Evolutionary conservation across 2,329 filamentous ascomycete species (phyloP), one percentile per base, ranked within the genome.

Genomic region (Fusarium sp.): DNA sequence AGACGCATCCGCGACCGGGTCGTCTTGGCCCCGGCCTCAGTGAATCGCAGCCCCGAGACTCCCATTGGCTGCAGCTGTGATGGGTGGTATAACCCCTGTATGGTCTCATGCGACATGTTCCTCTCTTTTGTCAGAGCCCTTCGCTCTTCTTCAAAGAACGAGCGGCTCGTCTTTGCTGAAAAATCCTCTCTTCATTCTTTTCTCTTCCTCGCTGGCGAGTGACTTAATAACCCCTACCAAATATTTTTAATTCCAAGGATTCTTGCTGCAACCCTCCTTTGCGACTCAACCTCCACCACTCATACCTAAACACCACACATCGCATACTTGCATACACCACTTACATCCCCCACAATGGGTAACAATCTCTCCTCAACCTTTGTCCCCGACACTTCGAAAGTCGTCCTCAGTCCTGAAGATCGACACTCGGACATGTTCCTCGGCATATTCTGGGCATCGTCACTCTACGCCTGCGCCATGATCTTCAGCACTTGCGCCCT

Each of bases 401-500:
- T 76, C 52, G 75, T 79, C 56, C 78, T 83, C 67, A 78, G 79
- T 47, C 76, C 79, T 5, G 15, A 74, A 24, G 84, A 85, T 60
- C 64, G 69, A 39, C 36, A 51, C 41, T 70, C 79, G 44, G 78
- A 79, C 72, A 79, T 84, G 58, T 70, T 82, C 38, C 68, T 84
- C 66, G 80, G 72, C 55, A 58, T 81, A 54, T 73, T 81, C 69
- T 85, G 84, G 83, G 78, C 63, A 12, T 58, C 75, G 33, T 78
- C 79, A 9, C 66, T 84, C 42, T 84, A 85, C 77, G 78, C 61
- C 57, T 80, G 81, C 67, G 83, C 80, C 78, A 83, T 84, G 79
- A 82, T 85, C 75, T 84, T 81, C 74, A 83, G 80, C 67, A 83
- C 84, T 36, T 81, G 83, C 76, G 77, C 77, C n/a, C 80, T 85